Conservation (phyloP, 768 basidiomycete species). For the Lactarius sp. region DNA sequence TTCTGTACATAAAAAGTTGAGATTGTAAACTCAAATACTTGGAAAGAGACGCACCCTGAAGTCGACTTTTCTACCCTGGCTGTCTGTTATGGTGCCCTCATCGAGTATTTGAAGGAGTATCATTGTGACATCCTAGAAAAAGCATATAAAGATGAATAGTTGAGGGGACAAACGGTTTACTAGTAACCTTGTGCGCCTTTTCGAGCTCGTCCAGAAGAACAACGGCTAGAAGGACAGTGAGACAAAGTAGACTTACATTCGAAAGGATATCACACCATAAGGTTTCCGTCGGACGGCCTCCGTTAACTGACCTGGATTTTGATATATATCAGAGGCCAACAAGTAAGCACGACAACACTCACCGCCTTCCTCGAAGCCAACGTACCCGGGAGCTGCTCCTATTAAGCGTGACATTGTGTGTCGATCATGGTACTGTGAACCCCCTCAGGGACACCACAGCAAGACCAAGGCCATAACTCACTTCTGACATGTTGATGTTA, state of each 20-base stretch:
- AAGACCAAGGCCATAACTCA: constrained; percentile 20
- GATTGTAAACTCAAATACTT: background rate
- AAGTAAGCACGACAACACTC: constrained; percentile 22
- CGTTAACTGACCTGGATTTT: constrained; percentile 47
- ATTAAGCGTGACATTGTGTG: constrained; percentile 89
- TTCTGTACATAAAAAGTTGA: constrained; percentile 44
- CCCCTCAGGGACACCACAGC: constrained; percentile 5
- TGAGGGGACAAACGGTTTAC: background rate
- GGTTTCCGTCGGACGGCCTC: constrained; percentile 61
- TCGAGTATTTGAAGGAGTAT: constrained; percentile 88
- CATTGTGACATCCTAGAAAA: constrained; percentile 70
- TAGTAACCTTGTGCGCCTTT: constrained; percentile 74
- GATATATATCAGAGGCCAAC: background rate
- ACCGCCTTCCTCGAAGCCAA: constrained; percentile 72
- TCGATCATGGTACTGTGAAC: constrained; percentile 74
- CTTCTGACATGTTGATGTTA: constrained; percentile 93
- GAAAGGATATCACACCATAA: constrained; percentile 39
- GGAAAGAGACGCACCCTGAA: constrained; percentile 56
- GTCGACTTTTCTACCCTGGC: constrained; percentile 87
- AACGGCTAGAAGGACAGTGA: constrained; percentile 40
- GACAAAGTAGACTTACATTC: background rate
- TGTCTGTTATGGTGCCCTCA: constrained; percentile 85
- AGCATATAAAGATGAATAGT: background rate
- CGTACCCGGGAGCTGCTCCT: constrained; percentile 89
- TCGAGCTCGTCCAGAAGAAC: constrained; percentile 64